Evolutionary conservation across 768 basidiomycete species (phyloP).

Genomic region (Lactarius psammicola): DNA sequence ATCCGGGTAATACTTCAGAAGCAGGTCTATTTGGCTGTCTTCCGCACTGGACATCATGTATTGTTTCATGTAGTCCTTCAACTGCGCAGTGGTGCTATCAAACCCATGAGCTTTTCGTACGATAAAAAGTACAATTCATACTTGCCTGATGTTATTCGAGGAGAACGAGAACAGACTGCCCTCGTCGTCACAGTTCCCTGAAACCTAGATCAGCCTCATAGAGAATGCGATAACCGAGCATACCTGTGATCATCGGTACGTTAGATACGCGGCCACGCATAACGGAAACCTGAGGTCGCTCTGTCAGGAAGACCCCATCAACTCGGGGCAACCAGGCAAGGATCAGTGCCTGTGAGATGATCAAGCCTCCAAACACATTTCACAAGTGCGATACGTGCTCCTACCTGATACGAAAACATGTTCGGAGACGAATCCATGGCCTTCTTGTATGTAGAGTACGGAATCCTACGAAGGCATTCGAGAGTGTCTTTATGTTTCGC

Average conservation of each 20-base stretch:
- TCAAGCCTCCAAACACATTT: background rate
- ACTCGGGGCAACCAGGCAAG: constrained; percentile 32
- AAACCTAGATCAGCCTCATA: constrained; percentile 4
- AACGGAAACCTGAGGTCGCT: constrained; percentile 29
- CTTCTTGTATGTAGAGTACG: constrained; percentile 34
- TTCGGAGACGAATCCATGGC: constrained; percentile 39
- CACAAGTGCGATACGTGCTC: background rate
- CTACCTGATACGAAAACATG: constrained; percentile 37
- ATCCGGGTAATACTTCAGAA: constrained; percentile 31
- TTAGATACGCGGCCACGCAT: constrained; percentile 26
- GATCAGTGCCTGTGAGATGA: constrained; percentile 28
- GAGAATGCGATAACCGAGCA: background rate
- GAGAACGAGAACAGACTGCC: constrained; percentile 44
- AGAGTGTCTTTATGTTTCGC: constrained; percentile 38
- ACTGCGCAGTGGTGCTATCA: background rate
- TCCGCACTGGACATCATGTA: constrained; percentile 32
- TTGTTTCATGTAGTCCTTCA: constrained; percentile 22
- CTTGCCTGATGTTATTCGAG: constrained; percentile 35
- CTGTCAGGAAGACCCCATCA: constrained; percentile 32
- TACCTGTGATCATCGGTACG: constrained; percentile 31
- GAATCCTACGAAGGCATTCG: constrained; percentile 42
- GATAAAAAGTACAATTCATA: background rate
- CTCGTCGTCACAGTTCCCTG: constrained; percentile 58
- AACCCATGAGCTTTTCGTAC: background rate
- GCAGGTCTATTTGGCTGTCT: constrained; percentile 21